Base-by-base conservation (phyloP, 2,329 filamentous ascomycete species). In the Clarireedia sp. region DNA sequence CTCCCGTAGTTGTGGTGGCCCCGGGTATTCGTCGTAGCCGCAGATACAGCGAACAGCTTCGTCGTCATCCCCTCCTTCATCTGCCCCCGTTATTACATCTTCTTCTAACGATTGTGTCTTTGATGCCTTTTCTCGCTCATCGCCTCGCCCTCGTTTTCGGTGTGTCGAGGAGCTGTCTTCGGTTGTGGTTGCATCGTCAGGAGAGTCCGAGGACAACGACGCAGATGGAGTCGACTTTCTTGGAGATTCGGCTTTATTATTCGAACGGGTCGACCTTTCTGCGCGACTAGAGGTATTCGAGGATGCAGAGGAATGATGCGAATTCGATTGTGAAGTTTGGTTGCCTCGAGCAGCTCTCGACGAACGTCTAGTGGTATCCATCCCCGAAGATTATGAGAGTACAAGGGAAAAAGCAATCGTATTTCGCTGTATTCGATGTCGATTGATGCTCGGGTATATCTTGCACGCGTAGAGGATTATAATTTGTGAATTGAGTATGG, bases 11-110 rank as follows among this genome's bases (percentile, higher is more conserved):
- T 72, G 71, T 57, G 87, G 81, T 65, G 85, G 87, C 53, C 94
- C 94, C 21, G 94, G 94, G 73, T 97, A 97, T 56, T 99, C 94
- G 67, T 95, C 90, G 65, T 87, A 85, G 64, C 90, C 91, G 73
- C 94, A 99, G 62, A 99, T 86, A 74, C 94, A 99, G 63, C 94
- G 85, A 68, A 96, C 96, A 55, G 94, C 84, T 75, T 97, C 94
- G 68, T 96, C 91, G 70, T 96, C 90, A 67, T 87, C 87, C 26
- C 76, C 80, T 48, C 86, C 79, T 55, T 90, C 85, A 59, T 83
- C 83, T 57, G 78, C 80, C 61, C 85, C 86, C 70, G 85, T 82
- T 77, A 75, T 49, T 33, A 47, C 58, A 24, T 67, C 63, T 41
- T 55, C 46, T 49, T 64, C 53, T 26, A 56, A 70, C 70, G 62